These are phyloP conservation scores for Fusarium begoniae DNA, from an alignment of 2,329 filamentous ascomycete species.

Conservation along the genomic window DNA sequence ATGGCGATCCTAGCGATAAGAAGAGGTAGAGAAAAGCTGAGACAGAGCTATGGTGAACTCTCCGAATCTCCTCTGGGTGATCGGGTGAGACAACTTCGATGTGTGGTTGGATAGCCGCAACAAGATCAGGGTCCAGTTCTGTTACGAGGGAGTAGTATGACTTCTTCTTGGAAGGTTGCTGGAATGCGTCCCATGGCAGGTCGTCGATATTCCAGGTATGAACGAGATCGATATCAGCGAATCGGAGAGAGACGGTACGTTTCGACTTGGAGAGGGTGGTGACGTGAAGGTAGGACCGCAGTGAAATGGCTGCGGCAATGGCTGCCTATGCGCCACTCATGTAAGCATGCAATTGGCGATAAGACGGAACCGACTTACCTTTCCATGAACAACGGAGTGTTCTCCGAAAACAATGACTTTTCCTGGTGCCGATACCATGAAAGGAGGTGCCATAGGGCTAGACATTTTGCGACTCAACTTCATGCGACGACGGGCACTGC, in stretches of 20 bases:
- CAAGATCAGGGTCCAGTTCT: slow-evolving; percentile 81
- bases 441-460: slow-evolving; percentile 80
- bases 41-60: slow-evolving; percentile 84
- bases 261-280: slow-evolving; percentile 93
- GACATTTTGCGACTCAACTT: slow-evolving; percentile 65
- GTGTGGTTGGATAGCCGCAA: slow-evolving; percentile 82
- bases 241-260: slow-evolving; percentile 85
- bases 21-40: slow-evolving; percentile 93
- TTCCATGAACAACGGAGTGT: slow-evolving; percentile 97
- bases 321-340: slow-evolving; percentile 68
- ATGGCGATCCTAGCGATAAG: slow-evolving; percentile 81
- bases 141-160: slow-evolving; percentile 93
- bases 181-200: slow-evolving; percentile 86
- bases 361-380: slow-evolving; percentile 60
- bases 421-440: slow-evolving; percentile 97
- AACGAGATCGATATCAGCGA: slow-evolving; percentile 87
- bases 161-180: slow-evolving; percentile 86
- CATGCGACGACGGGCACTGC: slow-evolving; percentile 48
- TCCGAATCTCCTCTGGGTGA: slow-evolving; percentile 75
- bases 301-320: slow-evolving; percentile 92
- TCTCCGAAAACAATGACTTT: slow-evolving; percentile 99
- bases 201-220: slow-evolving; percentile 96
- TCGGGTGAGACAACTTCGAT: slow-evolving; percentile 74
- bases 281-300: slow-evolving; percentile 96
- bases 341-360: slow-evolving; percentile 28